Evolutionary conservation across 2,329 filamentous ascomycete species (phyloP).

Genomic region (Phialemoniopsis sp.): DNA sequence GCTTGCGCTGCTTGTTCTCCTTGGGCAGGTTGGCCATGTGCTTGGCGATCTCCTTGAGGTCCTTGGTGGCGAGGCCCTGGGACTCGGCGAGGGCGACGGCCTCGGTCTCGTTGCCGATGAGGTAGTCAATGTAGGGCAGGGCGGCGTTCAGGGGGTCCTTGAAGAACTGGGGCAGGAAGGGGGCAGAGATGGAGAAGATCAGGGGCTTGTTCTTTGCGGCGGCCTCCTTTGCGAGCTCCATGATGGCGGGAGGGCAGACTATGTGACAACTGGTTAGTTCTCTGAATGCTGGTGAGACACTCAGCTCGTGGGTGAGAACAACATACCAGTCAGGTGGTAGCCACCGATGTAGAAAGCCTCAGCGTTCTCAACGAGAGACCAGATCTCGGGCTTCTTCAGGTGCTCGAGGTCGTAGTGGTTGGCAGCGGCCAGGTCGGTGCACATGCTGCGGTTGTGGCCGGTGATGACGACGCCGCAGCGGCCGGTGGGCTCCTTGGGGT

Average conservation of each 20-base stretch:
- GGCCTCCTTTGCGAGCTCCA: slow-evolving; percentile 87
- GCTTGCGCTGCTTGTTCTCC: slow-evolving; percentile 79
- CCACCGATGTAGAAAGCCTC: slow-evolving; percentile 91
- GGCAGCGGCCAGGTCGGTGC: slow-evolving; percentile 91
- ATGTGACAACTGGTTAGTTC: not conserved
- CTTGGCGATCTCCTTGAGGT: slow-evolving; percentile 81
- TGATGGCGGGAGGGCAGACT: slow-evolving; percentile 86
- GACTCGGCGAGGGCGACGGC: slow-evolving; percentile 86
- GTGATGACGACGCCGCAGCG: slow-evolving; percentile 97
- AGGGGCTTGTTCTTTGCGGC: slow-evolving; percentile 87
- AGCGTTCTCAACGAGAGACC: slow-evolving; percentile 85
- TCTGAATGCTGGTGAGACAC: not conserved
- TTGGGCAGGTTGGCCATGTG: slow-evolving; percentile 85
- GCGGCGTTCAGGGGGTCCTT: slow-evolving; percentile 88
- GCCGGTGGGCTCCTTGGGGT: slow-evolving; percentile 78
- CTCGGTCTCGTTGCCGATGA: slow-evolving; percentile 97
- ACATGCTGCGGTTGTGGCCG: slow-evolving; percentile 90
- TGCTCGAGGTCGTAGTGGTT: slow-evolving; percentile 97
- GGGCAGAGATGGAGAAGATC: slow-evolving; percentile 86
- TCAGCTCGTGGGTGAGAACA: not conserved
- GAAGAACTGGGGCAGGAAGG: slow-evolving; percentile 97
- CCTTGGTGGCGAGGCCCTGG: slow-evolving; percentile 69
- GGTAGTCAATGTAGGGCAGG: slow-evolving; percentile 88
- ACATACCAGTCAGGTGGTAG: slow-evolving; percentile 79
- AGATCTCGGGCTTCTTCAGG: slow-evolving; percentile 85